A percentile compares a stretch with the other conserved stretches of the same genome.
phyloP scores from a whole-genome alignment of 2,329 filamentous ascomycete genomes.

The Paraphoma sp. region DNA sequence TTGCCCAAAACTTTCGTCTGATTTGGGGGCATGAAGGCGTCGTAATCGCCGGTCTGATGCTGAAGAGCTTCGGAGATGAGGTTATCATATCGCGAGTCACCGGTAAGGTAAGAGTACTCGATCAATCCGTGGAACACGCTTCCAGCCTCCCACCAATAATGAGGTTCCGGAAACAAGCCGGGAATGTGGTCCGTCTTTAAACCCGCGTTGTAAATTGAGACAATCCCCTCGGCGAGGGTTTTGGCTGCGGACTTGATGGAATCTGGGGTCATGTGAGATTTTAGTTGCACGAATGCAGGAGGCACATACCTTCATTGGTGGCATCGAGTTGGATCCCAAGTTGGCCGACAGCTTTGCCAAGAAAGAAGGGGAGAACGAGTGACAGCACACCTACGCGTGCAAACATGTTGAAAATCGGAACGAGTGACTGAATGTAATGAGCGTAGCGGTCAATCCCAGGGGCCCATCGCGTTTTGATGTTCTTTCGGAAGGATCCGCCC shows the following conservation, averaged over 20 bases:
- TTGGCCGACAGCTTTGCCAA: conserved; percentile 3
- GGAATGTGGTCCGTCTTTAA: conserved; percentile 9
- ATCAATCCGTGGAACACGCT: conserved; percentile 27
- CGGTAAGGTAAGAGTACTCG: conserved; percentile 53
- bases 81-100: conserved; percentile 49
- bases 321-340: conserved; percentile 28
- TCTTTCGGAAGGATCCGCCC: neutral
- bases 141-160: conserved; percentile 34
- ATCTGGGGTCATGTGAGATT: conserved; percentile 14
- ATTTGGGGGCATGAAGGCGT: conserved; percentile 50
- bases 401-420: conserved; percentile 22
- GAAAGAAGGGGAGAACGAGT: conserved; percentile 24
- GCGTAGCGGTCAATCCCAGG: neutral
- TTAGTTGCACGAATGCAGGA: neutral
- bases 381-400: conserved; percentile 13
- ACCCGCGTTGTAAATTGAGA: conserved; percentile 25
- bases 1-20: conserved; percentile 61
- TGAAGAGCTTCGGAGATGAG: conserved; percentile 49
- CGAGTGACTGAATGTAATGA: neutral
- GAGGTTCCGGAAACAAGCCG: conserved; percentile 27
- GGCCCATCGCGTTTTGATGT: neutral
- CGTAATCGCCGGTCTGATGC: conserved; percentile 41
- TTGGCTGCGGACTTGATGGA: conserved; percentile 32
- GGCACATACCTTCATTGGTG: conserved; percentile 18
- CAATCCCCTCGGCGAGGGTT: conserved; percentile 26